Evolutionary conservation across 768 basidiomycete genomes (phyloP).

Genomic region (Suillus occidentalis): DNA sequence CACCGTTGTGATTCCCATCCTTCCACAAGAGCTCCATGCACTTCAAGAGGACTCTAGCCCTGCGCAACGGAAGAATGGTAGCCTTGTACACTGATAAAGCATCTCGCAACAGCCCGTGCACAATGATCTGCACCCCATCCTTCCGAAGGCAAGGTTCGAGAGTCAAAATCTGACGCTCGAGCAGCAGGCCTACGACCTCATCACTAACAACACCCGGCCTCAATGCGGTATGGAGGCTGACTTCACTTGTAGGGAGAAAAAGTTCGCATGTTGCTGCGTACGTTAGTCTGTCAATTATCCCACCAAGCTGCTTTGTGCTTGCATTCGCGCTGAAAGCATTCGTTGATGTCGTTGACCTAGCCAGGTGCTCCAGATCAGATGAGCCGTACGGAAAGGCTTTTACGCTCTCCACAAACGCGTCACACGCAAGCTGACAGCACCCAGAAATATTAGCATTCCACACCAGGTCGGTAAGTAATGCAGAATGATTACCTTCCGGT

Average conservation of each 20-base stretch:
- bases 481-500: conserved; percentile 57
- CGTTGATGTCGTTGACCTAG: conserved; percentile 1
- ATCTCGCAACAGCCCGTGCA: conserved; percentile 47
- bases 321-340: conserved; percentile 39
- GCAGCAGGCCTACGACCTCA: conserved; percentile 48
- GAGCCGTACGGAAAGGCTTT: conserved; percentile 50
- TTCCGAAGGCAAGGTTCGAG: conserved; percentile 61
- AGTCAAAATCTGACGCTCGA: conserved; percentile 60
- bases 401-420: conserved; percentile 54
- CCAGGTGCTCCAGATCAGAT: conserved; percentile 1
- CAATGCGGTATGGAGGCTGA: conserved; percentile 21
- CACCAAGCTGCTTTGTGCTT: conserved; percentile 54
- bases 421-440: conserved; percentile 53
- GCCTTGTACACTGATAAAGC: conserved; percentile 49
- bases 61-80: conserved; percentile 52
- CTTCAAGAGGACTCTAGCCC: conserved; percentile 56
- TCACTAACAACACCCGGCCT: not conserved
- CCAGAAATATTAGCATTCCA: not conserved
- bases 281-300: conserved; percentile 64
- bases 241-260: conserved; percentile 45
- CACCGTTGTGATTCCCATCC: conserved; percentile 22
- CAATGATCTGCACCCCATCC: conserved; percentile 45
- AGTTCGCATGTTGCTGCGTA: conserved; percentile 70
- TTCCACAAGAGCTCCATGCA: conserved; percentile 48
- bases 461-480: conserved; percentile 9